Evolutionary conservation across 805 yeast species (phyloP).

Genomic region (Ogataea nonfermentans): DNA sequence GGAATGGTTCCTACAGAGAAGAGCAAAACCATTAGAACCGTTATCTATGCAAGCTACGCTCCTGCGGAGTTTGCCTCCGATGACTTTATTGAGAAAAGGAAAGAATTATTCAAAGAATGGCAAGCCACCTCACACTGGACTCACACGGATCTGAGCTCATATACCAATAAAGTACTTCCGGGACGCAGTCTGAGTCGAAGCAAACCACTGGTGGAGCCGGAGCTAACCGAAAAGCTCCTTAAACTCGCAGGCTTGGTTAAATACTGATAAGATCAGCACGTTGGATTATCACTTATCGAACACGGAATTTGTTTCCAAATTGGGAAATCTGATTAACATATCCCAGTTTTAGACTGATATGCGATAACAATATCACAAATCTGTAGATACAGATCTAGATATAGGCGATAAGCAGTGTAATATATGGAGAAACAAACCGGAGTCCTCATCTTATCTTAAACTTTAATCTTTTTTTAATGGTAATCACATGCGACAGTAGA

Average conservation of each 20-base stretch:
- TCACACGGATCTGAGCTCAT: constrained; percentile 24
- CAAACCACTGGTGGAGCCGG: constrained; percentile 17
- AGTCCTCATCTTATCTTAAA: no score
- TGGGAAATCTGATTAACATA: no score
- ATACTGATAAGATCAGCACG: no score
- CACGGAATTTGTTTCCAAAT: no score
- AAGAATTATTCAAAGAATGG: constrained; percentile 24
- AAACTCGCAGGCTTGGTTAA: constrained; percentile 27
- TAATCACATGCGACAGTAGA: no score
- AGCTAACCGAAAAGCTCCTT: constrained; percentile 24
- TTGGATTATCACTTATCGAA: no score
- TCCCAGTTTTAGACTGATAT: no score
- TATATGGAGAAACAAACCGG: no score
- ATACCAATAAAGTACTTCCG: constrained; percentile 1
- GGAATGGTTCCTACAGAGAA: constrained; percentile 30
- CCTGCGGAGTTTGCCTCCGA: constrained; percentile 34
- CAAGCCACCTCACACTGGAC: constrained; percentile 34
- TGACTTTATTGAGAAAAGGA: constrained; percentile 23
- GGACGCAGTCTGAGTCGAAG: constrained; percentile 22
- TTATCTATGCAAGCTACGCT: constrained; percentile 30
- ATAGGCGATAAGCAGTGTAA: no score
- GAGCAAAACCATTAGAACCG: constrained; percentile 27
- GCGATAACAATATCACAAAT: no score
- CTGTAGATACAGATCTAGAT: no score
- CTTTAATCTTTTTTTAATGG: no score